phyloP scores from a whole-genome alignment of 306 rosid species.

The Psophocarpus tetragonolobus region DNA sequence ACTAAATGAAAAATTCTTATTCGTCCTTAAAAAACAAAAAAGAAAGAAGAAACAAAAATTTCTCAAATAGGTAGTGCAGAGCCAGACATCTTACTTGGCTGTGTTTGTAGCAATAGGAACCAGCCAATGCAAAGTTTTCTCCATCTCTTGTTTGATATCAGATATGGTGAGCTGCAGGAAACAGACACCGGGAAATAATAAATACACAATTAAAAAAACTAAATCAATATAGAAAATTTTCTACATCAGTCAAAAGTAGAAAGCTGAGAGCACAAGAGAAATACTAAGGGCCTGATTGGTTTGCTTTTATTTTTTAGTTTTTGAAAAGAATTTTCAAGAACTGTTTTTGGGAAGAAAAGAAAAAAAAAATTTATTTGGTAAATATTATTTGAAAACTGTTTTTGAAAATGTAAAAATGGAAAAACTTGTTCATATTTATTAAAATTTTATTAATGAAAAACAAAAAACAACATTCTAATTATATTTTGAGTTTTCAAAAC shows the following conservation, averaged over 20 bases:
- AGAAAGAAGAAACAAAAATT: neutral
- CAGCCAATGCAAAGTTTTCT: conserved; percentile 79
- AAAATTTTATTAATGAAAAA: too few species aligned
- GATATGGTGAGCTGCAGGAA: conserved; percentile 61
- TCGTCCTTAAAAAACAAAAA: neutral
- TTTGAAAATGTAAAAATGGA: too few species aligned
- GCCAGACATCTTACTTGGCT: conserved; percentile 66
- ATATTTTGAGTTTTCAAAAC: too few species aligned
- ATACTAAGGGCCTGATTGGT: too few species aligned
- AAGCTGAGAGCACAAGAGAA: conserved; percentile 12
- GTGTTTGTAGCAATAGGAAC: conserved; percentile 87
- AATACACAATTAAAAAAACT: neutral
- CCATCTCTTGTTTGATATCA: conserved; percentile 84
- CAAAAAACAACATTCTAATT: too few species aligned
- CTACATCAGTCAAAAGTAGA: conserved; percentile 1
- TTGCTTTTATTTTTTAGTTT: too few species aligned
- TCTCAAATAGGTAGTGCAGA: neutral
- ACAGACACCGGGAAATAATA: conserved; percentile 20
- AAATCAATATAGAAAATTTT: conserved; percentile 13
- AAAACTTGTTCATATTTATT: too few species aligned
- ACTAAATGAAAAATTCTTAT: conserved; percentile 4
- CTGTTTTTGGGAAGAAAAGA: too few species aligned
- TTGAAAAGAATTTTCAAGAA: too few species aligned
- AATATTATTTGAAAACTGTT: too few species aligned
- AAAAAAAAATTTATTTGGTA: too few species aligned